Conservation (phyloP, 2,329 filamentous ascomycete species). For the Phialocephala subalpina region DNA sequence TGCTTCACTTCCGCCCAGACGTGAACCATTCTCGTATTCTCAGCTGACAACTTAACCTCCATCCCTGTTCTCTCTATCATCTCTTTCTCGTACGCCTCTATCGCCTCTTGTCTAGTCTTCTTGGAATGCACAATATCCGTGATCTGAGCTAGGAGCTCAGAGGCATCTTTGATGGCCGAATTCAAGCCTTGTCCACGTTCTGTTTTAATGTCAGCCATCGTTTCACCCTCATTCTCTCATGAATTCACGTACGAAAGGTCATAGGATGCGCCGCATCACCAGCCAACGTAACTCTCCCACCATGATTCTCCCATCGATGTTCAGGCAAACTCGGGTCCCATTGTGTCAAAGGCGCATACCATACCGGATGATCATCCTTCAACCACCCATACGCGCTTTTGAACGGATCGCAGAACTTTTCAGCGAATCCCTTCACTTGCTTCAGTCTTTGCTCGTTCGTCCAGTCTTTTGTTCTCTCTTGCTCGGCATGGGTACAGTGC, state of each 20-base stretch:
- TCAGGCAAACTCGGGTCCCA: conserved; percentile 24
- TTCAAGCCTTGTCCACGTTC: conserved; percentile 18
- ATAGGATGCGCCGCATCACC: conserved; percentile 21
- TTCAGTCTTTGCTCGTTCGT: not conserved
- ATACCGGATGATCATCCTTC: conserved; percentile 39
- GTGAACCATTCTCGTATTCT: too few relatives aligned
- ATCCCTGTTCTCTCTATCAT: too few relatives aligned
- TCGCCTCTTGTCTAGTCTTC: too few relatives aligned
- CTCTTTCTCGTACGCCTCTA: too few relatives aligned
- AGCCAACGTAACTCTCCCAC: conserved; percentile 9
- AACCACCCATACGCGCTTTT: conserved; percentile 47
- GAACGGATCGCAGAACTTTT: conserved; percentile 39
- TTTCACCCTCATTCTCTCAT: not conserved
- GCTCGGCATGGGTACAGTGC: not conserved
- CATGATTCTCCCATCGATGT: conserved; percentile 23
- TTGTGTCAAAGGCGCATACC: conserved; percentile 38
- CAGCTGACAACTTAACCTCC: too few relatives aligned
- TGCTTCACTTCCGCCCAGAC: too few relatives aligned
- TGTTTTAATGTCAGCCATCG: conserved; percentile 4
- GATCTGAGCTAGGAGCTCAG: not conserved
- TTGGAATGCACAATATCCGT: too few relatives aligned
- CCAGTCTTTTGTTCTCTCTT: not conserved
- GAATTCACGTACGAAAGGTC: not conserved
- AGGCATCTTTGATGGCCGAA: conserved; percentile 12
- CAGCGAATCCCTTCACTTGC: not conserved